Evolutionary conservation across 1,284 basidiomycete genomes (phyloP).

Genomic region (Melampsora larici-populina): DNA sequence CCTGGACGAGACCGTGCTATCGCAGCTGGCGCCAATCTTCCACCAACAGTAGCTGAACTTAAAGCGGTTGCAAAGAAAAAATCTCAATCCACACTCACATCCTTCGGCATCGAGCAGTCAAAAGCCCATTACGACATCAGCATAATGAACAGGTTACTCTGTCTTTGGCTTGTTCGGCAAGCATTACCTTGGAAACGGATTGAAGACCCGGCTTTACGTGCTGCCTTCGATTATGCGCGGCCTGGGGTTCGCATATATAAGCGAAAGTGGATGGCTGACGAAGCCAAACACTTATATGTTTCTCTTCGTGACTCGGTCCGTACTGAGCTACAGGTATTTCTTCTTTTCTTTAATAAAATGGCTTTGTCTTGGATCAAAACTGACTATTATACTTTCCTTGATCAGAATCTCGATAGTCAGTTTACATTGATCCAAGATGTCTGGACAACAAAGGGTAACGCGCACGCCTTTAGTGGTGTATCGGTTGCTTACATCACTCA

Average conservation of each 20-base stretch:
- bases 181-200: slow-evolving; percentile 6
- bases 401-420: background rate
- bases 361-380: background rate
- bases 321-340: background rate
- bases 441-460: slow-evolving; percentile 15
- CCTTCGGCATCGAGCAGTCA: no score
- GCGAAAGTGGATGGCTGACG: background rate
- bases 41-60: background rate
- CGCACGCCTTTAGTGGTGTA: slow-evolving; percentile 11
- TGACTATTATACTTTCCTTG: background rate
- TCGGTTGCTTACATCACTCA: background rate
- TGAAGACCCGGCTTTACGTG: background rate
- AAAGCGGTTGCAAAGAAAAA: background rate
- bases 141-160: background rate
- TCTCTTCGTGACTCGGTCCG: background rate
- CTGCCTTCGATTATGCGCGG: background rate
- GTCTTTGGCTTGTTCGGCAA: background rate
- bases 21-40: background rate
- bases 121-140: background rate
- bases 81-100: background rate
- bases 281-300: no score
- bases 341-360: background rate
- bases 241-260: background rate
- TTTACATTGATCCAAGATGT: slow-evolving; percentile 25
- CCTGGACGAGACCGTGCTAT: background rate